Evolutionary conservation across 2,329 filamentous ascomycete species (phyloP).

Genomic region (Penicillium griseofulvum): DNA sequence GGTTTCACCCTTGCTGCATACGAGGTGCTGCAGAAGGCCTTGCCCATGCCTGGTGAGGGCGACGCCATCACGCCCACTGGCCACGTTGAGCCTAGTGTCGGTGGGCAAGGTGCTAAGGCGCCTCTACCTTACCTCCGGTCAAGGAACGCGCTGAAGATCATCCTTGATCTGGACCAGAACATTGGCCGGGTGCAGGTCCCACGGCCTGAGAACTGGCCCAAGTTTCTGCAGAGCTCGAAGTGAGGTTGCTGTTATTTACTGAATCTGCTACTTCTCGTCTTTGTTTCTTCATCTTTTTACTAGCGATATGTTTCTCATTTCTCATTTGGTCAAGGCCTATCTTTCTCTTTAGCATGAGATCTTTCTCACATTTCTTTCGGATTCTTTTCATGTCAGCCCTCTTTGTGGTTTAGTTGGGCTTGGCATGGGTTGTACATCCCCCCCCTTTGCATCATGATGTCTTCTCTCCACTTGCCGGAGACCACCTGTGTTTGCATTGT

Average conservation of each 20-base stretch:
- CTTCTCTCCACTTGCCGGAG: constrained; percentile 2
- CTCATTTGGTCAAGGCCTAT: constrained; percentile 10
- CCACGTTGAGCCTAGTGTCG: constrained; percentile 62
- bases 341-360: constrained; percentile 24
- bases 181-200: constrained; percentile 73
- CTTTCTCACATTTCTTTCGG: constrained; percentile 9
- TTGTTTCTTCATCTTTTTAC: neutral
- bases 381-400: constrained; percentile 6
- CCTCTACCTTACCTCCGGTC: constrained; percentile 68
- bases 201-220: constrained; percentile 40
- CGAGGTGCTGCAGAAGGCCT: constrained; percentile 76
- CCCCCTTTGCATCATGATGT: constrained; percentile 11
- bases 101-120: constrained; percentile 62
- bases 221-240: constrained; percentile 33
- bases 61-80: constrained; percentile 57
- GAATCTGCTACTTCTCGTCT: constrained; percentile 24
- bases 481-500: constrained; percentile 21
- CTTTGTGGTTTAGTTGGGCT: constrained; percentile 4
- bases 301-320: constrained; percentile 13
- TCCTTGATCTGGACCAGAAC: constrained; percentile 88
- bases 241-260: constrained; percentile 19
- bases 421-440: neutral
- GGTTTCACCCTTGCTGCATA: constrained; percentile 96
- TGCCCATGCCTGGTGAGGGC: constrained; percentile 72
- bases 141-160: constrained; percentile 90